These are phyloP conservation scores for Trichoderma asperellum DNA, from an alignment of 2,329 filamentous ascomycete species.

Conservation along the genomic window DNA sequence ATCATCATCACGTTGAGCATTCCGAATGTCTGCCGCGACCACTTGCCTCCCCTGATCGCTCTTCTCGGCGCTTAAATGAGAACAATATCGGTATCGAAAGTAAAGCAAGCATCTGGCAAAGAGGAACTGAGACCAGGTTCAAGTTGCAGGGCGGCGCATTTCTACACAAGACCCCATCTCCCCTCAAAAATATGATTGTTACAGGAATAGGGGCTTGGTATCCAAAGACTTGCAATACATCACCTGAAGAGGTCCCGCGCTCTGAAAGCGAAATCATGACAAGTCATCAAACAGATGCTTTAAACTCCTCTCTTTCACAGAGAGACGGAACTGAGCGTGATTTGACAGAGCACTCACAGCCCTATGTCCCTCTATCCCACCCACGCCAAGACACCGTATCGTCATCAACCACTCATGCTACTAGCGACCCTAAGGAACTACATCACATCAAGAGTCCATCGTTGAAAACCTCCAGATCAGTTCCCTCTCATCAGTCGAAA, in stretches of 20 bases:
- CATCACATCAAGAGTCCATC: background rate
- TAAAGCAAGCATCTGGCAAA: background rate
- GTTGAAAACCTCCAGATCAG: background rate
- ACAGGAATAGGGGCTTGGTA: conserved; percentile 14
- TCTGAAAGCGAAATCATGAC: background rate
- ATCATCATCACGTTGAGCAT: conserved; percentile 2
- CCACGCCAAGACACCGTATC: background rate
- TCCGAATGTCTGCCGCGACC: conserved; percentile 23
- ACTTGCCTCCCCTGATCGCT: conserved; percentile 9
- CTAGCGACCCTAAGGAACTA: background rate
- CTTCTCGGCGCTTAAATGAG: background rate
- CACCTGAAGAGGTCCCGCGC: background rate
- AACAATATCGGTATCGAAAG: background rate
- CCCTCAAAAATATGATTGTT: conserved; percentile 23
- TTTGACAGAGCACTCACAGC: background rate
- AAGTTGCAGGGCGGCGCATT: conserved; percentile 17
- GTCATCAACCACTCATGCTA: background rate
- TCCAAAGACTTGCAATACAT: background rate
- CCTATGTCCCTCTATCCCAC: conserved; percentile 2
- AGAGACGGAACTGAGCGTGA: background rate
- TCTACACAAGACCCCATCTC: conserved; percentile 4
- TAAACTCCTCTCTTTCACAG: background rate
- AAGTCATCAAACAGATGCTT: too few species aligned
- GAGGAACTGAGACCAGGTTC: background rate
- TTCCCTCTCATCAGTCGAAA: conserved; percentile 17